phyloP scores from a whole-genome alignment of 371 early-diverging fungal species.

The Mortierella sp. region DNA sequence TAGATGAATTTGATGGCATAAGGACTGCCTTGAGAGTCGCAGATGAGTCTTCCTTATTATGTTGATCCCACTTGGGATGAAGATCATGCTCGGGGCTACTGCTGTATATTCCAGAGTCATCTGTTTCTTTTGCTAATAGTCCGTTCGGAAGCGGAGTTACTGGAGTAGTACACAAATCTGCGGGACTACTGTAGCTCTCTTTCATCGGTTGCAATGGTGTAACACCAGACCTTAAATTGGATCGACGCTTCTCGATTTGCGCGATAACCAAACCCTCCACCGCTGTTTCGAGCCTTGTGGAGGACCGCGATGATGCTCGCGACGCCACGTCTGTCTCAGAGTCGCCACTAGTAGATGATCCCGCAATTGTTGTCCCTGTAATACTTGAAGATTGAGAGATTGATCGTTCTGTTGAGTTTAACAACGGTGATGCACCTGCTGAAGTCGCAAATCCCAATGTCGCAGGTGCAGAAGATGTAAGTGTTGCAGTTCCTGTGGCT shows the following conservation, averaged over 20 bases:
- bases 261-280: constrained; percentile 4
- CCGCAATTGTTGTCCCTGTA: constrained; percentile 10
- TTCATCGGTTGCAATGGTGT: constrained; percentile 13
- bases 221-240: neutral
- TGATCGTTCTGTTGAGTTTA: constrained; percentile 4
- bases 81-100: constrained; percentile 13
- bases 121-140: neutral
- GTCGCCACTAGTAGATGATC: neutral
- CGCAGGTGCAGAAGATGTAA: neutral
- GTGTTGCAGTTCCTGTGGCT: constrained; percentile 5
- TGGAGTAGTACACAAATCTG: constrained; percentile 29
- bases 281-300: constrained; percentile 14
- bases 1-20: constrained; percentile 3
- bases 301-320: constrained; percentile 14
- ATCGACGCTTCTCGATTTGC: neutral
- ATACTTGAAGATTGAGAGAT: constrained; percentile 24
- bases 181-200: constrained; percentile 29
- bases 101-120: neutral
- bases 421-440: neutral
- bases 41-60: constrained; percentile 23
- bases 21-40: constrained; percentile 14
- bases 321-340: neutral
- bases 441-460: neutral
- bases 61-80: neutral
- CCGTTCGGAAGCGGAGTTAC: constrained; percentile 15